phyloP scores from a whole-genome alignment of 2,329 filamentous ascomycete genomes.

The Calonectria leucothoes region DNA sequence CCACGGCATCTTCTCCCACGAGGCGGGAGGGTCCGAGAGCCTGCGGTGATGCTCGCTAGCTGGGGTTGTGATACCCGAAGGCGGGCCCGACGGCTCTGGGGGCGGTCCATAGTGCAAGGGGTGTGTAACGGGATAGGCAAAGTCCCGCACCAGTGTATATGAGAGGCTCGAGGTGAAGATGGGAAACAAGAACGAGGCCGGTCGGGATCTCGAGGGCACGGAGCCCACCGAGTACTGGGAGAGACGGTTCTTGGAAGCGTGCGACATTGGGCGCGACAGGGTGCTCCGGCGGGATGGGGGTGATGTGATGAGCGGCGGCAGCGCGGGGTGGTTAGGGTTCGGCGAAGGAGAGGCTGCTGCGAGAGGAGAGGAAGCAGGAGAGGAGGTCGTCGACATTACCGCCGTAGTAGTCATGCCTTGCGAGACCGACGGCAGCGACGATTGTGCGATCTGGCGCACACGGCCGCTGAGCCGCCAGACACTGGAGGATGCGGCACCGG shows the following conservation, averaged over 20 bases:
- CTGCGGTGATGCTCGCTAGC: constrained; percentile 82
- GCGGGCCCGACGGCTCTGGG: constrained; percentile 75
- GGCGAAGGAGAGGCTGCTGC: constrained; percentile 56
- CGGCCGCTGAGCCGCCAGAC: constrained; percentile 42
- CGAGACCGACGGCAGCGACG: constrained; percentile 36
- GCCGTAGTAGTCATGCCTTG: constrained; percentile 56
- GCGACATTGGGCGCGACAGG: constrained; percentile 75
- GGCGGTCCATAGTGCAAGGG: constrained; percentile 96
- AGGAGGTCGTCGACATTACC: constrained; percentile 68
- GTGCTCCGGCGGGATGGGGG: constrained; percentile 69
- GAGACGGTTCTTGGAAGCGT: constrained; percentile 82
- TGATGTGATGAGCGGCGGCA: constrained; percentile 69
- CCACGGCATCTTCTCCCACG: constrained; percentile 79
- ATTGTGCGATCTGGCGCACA: constrained; percentile 45
- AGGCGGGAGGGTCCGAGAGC: constrained; percentile 83
- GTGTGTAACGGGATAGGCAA: constrained; percentile 86
- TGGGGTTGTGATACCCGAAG: constrained; percentile 86
- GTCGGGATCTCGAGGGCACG: constrained; percentile 77
- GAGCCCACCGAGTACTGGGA: constrained; percentile 86
- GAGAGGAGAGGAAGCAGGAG: constrained; percentile 65
- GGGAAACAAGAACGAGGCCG: constrained; percentile 84
- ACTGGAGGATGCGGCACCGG: constrained; percentile 33
- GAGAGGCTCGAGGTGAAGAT: constrained; percentile 86
- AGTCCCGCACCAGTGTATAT: constrained; percentile 94
- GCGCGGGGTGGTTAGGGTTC: constrained; percentile 65